These are phyloP conservation scores for Cyberlindnera mississippiensis DNA, from an alignment of 805 yeast species.

Conservation along the genomic window DNA sequence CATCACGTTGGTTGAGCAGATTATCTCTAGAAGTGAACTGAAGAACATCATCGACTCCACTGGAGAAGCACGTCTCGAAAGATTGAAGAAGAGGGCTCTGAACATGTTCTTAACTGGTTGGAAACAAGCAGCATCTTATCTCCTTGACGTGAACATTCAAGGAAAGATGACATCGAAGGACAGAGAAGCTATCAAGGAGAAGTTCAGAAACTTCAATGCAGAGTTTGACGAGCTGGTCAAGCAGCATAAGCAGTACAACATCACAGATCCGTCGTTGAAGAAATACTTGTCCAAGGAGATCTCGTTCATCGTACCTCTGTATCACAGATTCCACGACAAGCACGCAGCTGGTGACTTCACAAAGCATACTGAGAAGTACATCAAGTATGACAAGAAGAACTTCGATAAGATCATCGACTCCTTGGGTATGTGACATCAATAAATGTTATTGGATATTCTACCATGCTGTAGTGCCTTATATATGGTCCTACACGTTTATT, in stretches of 20 bases:
- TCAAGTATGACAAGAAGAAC: conserved; percentile 55
- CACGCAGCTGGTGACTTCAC: conserved; percentile 66
- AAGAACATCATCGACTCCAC: conserved; percentile 49
- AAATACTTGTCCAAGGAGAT: conserved; percentile 66
- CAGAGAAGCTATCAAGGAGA: conserved; percentile 77
- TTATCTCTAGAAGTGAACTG: conserved; percentile 57
- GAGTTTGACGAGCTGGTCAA: conserved; percentile 75
- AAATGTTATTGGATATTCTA: too few species aligned
- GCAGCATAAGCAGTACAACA: conserved; percentile 58
- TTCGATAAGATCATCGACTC: conserved; percentile 37
- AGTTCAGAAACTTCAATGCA: conserved; percentile 75
- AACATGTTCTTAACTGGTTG: conserved; percentile 72
- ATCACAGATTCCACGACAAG: conserved; percentile 79
- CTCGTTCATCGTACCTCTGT: conserved; percentile 73
- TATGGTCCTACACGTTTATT: too few species aligned
- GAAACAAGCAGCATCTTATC: conserved; percentile 70
- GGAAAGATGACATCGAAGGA: conserved; percentile 62
- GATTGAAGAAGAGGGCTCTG: conserved; percentile 68
- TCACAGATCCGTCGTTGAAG: conserved; percentile 64
- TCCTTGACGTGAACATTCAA: conserved; percentile 77
- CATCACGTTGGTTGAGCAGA: conserved; percentile 68
- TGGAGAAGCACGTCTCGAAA: conserved; percentile 62
- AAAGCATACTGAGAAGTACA: conserved; percentile 65
- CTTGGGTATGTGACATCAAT: conserved; percentile 20
- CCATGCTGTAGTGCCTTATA: too few species aligned